phyloP scores from a whole-genome alignment of 1,139 yeast species.

The Magnusiomyces sp. region DNA sequence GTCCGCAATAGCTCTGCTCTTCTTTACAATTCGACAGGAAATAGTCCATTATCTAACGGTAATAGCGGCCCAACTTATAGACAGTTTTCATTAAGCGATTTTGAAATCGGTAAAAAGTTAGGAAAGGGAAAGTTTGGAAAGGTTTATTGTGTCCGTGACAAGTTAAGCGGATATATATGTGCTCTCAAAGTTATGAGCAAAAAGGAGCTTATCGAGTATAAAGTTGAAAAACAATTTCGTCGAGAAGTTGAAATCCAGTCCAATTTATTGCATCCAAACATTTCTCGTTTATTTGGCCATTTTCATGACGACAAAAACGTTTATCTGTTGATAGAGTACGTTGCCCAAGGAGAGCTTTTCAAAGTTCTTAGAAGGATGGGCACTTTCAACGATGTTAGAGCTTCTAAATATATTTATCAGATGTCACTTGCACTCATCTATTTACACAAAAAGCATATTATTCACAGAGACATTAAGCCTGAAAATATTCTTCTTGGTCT shows the following conservation, averaged over 20 bases:
- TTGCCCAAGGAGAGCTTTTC: constrained; percentile 81
- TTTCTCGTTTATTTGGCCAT: constrained; percentile 75
- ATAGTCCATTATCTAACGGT: too few relatives aligned
- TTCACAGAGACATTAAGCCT: constrained; percentile 90
- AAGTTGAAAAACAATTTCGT: constrained; percentile 79
- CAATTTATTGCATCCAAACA: constrained; percentile 60
- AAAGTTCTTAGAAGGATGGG: constrained; percentile 55
- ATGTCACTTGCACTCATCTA: constrained; percentile 72
- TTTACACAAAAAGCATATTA: constrained; percentile 67
- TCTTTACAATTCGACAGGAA: too few relatives aligned
- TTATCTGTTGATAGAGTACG: constrained; percentile 76
- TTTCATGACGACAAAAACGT: constrained; percentile 75
- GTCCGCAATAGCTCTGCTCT: background rate
- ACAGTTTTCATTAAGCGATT: constrained; percentile 45
- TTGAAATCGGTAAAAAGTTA: constrained; percentile 78
- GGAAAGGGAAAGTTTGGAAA: constrained; percentile 94
- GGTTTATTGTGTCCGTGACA: constrained; percentile 83
- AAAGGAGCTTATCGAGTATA: constrained; percentile 61
- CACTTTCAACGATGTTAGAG: constrained; percentile 60
- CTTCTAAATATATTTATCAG: constrained; percentile 74
- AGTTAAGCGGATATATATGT: constrained; percentile 64
- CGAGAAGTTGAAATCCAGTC: constrained; percentile 91
- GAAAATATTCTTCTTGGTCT: constrained; percentile 75
- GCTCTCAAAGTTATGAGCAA: constrained; percentile 91
- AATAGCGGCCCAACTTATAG: constrained; percentile 15